Conservation (phyloP, 1,284 basidiomycete species). For the Puccinia novopanici region DNA sequence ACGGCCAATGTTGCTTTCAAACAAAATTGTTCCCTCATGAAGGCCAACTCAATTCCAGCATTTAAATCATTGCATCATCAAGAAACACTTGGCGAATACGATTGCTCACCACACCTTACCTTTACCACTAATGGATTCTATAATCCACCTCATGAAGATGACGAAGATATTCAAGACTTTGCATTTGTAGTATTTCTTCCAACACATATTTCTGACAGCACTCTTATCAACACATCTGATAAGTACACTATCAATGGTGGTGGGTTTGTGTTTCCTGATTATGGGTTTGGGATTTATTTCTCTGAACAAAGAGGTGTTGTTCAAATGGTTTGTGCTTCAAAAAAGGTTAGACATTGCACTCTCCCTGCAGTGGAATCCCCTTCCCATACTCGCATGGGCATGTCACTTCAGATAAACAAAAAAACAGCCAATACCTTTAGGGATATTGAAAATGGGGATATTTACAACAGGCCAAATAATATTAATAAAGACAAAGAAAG, state of each 20-base stretch:
- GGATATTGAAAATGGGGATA: not conserved
- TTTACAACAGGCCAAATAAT: not conserved
- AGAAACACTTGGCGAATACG: not conserved
- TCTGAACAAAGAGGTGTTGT: not conserved
- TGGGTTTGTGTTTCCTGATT: not conserved
- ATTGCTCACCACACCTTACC: not conserved
- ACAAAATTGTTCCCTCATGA: not conserved
- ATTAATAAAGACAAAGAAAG: not conserved
- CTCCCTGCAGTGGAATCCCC: not conserved
- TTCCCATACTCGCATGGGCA: not conserved
- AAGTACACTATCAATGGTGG: not conserved
- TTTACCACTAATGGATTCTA: too few relatives aligned
- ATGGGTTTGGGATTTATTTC: not conserved
- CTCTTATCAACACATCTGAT: not conserved
- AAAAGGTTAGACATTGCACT: not conserved
- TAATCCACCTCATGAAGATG: constrained; percentile 7
- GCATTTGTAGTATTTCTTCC: not conserved
- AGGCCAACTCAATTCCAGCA: not conserved
- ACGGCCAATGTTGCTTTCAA: not conserved
- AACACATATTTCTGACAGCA: not conserved
- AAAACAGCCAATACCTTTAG: not conserved
- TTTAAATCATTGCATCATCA: not conserved
- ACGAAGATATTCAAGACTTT: not conserved
- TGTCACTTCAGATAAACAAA: not conserved
- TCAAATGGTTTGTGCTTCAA: not conserved